phyloP scores from a whole-genome alignment of 108 stramenopile species.

The Craspedostauros australis region DNA sequence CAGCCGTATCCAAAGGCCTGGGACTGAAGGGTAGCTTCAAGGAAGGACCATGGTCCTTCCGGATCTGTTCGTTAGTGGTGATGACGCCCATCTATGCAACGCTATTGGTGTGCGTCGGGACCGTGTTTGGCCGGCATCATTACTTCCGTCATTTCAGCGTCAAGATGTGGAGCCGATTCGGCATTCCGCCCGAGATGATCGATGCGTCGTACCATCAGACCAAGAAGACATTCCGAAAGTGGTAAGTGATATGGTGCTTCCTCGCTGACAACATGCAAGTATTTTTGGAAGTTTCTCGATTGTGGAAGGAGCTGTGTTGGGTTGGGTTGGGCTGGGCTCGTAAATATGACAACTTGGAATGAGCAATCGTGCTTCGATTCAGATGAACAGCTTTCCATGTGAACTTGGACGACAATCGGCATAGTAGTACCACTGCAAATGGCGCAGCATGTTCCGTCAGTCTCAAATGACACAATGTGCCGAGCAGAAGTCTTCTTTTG shows the following conservation, averaged over 20 bases:
- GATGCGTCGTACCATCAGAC: slow-evolving; percentile 56
- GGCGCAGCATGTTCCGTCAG: too few relatives aligned
- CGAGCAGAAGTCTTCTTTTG: too few relatives aligned
- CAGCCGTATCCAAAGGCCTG: slow-evolving; percentile 64
- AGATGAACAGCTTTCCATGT: too few relatives aligned
- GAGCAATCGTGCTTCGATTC: too few relatives aligned
- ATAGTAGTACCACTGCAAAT: too few relatives aligned
- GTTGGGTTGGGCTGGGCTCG: too few relatives aligned
- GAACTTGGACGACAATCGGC: too few relatives aligned
- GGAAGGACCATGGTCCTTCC: slow-evolving; percentile 83
- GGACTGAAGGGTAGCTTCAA: slow-evolving; percentile 65
- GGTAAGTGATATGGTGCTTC: slow-evolving; percentile 35
- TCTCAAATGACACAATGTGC: too few relatives aligned
- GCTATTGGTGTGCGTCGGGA: slow-evolving; percentile 67
- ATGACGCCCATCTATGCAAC: slow-evolving; percentile 84
- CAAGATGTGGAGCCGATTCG: slow-evolving; percentile 84
- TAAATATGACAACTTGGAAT: too few relatives aligned
- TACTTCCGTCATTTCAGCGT: slow-evolving; percentile 87
- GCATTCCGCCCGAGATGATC: slow-evolving; percentile 78
- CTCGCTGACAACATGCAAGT: not conserved
- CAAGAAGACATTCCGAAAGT: slow-evolving; percentile 75
- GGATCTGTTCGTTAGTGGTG: slow-evolving; percentile 75
- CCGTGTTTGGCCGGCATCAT: slow-evolving; percentile 74
- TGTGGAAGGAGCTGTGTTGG: too few relatives aligned
- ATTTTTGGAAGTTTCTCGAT: not conserved